Evolutionary conservation across 2,329 filamentous ascomycete genomes (phyloP), one percentile per base, ranked within the genome.

Genomic region (Stagonosporopsis rhizophila): DNA sequence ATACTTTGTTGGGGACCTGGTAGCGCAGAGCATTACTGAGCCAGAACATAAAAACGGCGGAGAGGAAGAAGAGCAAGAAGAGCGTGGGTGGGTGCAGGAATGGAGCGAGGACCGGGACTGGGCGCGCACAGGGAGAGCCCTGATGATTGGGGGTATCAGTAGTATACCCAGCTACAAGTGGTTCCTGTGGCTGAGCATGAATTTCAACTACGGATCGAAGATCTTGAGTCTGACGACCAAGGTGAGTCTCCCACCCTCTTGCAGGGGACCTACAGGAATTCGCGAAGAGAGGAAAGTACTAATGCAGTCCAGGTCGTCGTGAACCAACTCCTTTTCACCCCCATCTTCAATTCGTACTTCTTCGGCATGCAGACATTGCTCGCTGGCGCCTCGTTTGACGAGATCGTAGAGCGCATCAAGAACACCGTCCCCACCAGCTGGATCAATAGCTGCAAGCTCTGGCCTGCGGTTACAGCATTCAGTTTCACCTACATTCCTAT

Each of bases 391-490:
- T 83, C 81, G 0, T 70, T 87, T 1, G 71, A 78, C 6, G 88
- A 91, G 52, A 85, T 89, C 1, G 84, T 85, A 74, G 86, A 90
- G 66, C 87, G 91, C 48, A 82, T 97, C 56, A 84, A 83, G 64
- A 82, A 87, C 56, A 93, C 92, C 0, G 89, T 96, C 0, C 92
- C 92, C 0, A 82, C 83, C 22, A 92, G 88, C 70, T 86, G 91
- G 70, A 74, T 86, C 70, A 96, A 95, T 74, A 90, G 88, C 58
- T 87, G 88, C 74, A 96, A 96, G 78, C 76, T 97, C 22, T 97
- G 93, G 93, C 94, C 93, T 0, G 86, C 87, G 0, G 89, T 96
- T 15, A 96, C 89, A 14, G 92, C 92, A 0, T 88, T 97, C 71
- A 93, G 84, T 74, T 96, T 97, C 70, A 87, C 89, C n/a, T 95